Evolutionary conservation across 805 yeast genomes (phyloP).

Genomic region (Sungouiozyma intestinalis): DNA sequence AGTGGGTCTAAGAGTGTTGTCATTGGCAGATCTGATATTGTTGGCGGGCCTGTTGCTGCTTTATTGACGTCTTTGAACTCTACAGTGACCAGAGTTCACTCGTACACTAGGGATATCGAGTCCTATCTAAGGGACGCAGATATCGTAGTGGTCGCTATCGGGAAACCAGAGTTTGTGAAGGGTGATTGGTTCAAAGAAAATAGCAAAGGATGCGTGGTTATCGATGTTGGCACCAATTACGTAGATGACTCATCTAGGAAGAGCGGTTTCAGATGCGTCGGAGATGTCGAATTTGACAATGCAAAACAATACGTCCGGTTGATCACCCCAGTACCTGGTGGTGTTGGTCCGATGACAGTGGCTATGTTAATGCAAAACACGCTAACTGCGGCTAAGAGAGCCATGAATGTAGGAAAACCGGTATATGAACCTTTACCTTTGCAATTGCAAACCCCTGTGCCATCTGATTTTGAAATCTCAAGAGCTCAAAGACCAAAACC

Average conservation of each 20-base stretch:
- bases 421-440: slow-evolving; percentile 44
- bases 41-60: slow-evolving; percentile 87
- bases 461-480: slow-evolving; percentile 72
- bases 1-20: slow-evolving; percentile 85
- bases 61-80: slow-evolving; percentile 69
- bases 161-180: slow-evolving; percentile 57
- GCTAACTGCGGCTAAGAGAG: slow-evolving; percentile 52
- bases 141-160: slow-evolving; percentile 73
- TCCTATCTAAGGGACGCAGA: slow-evolving; percentile 60
- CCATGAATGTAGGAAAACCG: slow-evolving; percentile 11
- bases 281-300: slow-evolving; percentile 61
- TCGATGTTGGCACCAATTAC: slow-evolving; percentile 79
- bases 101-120: slow-evolving; percentile 55
- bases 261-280: slow-evolving; percentile 62
- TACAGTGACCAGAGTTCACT: slow-evolving; percentile 83
- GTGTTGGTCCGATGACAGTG: slow-evolving; percentile 89
- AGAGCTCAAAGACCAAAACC: slow-evolving; percentile 65
- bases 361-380: slow-evolving; percentile 73
- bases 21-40: slow-evolving; percentile 90
- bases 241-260: slow-evolving; percentile 55
- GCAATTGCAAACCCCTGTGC: slow-evolving; percentile 54
- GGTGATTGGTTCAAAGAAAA: slow-evolving; percentile 59
- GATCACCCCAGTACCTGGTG: slow-evolving; percentile 87
- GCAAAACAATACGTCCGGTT: slow-evolving; percentile 33
- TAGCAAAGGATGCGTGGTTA: slow-evolving; percentile 47